A percentile compares a stretch with the other conserved stretches of the same genome.
phyloP scores from a whole-genome alignment of 805 yeast species.

The Kuraishia capsulata region DNA sequence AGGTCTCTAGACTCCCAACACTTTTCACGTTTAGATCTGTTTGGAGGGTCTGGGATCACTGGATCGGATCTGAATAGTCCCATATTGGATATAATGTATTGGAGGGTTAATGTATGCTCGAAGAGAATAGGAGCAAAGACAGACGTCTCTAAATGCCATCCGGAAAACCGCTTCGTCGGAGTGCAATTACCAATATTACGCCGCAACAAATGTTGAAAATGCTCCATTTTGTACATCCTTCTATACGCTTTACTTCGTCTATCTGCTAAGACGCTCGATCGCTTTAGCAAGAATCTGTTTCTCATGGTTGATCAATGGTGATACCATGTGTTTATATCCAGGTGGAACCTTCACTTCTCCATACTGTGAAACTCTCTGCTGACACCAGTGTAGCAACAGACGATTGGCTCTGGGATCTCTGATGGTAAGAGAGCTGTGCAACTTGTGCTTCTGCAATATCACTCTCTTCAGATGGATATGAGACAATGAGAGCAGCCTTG shows the following conservation, averaged over 20 bases:
- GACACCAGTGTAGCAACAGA: slow-evolving; percentile 10
- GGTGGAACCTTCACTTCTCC: slow-evolving; percentile 6
- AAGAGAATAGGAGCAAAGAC: too few relatives aligned
- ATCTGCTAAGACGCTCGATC: too few relatives aligned
- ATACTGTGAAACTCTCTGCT: slow-evolving; percentile 8
- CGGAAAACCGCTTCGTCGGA: too few relatives aligned
- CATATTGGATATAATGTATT: too few relatives aligned
- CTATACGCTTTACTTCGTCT: too few relatives aligned
- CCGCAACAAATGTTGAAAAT: too few relatives aligned
- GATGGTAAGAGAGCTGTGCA: slow-evolving; percentile 4
- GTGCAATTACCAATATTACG: too few relatives aligned
- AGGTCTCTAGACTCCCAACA: slow-evolving; percentile 91
- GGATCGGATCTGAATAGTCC: slow-evolving; percentile 33
- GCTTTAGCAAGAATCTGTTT: slow-evolving; percentile 8
- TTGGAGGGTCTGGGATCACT: slow-evolving; percentile 30
- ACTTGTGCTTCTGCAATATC: slow-evolving; percentile 2
- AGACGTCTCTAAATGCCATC: too few relatives aligned
- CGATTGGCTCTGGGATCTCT: slow-evolving; percentile 7
- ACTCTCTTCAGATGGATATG: slow-evolving; percentile 18
- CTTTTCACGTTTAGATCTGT: slow-evolving; percentile 56
- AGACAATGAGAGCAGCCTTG: slow-evolving; percentile 23
- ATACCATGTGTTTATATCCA: slow-evolving; percentile 1
- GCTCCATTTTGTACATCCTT: too few relatives aligned
- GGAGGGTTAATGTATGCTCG: too few relatives aligned
- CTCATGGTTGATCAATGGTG: slow-evolving; percentile 5